phyloP scores from a whole-genome alignment of 2,329 filamentous ascomycete genomes.

The Arthrobotrys musiformis region DNA sequence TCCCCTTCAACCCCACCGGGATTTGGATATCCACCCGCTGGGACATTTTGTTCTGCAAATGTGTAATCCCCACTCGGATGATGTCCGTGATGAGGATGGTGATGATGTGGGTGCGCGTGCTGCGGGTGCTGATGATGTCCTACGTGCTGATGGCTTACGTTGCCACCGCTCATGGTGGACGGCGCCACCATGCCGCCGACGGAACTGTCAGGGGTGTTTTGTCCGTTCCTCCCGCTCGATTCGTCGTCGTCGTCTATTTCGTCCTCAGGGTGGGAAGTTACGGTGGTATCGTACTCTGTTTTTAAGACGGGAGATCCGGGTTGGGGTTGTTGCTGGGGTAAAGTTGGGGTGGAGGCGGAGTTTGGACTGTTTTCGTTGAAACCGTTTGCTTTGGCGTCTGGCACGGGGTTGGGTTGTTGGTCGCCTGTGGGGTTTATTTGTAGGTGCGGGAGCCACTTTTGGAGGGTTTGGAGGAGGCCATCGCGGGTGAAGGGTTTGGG shows the following conservation, averaged over 20 bases:
- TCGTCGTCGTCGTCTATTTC: slow-evolving; percentile 28
- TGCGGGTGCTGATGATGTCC: not conserved
- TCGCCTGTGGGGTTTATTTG: slow-evolving; percentile 75
- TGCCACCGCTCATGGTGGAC: not conserved
- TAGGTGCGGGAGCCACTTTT: slow-evolving; percentile 76
- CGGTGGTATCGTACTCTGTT: slow-evolving; percentile 44
- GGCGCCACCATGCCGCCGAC: slow-evolving; percentile 27
- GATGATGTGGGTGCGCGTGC: too few species aligned
- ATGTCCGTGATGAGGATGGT: slow-evolving; percentile 16
- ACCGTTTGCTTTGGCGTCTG: slow-evolving; percentile 61
- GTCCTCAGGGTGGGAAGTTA: slow-evolving; percentile 27
- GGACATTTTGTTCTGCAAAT: slow-evolving; percentile 14
- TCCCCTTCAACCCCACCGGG: slow-evolving; percentile 19
- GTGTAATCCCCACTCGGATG: slow-evolving; percentile 36
- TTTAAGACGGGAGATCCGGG: slow-evolving; percentile 32
- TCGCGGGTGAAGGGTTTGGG: slow-evolving; percentile 96
- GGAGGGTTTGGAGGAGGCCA: slow-evolving; percentile 83
- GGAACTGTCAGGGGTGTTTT: slow-evolving; percentile 42
- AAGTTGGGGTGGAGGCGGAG: not conserved
- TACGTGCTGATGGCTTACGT: slow-evolving; percentile 13
- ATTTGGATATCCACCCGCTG: not conserved
- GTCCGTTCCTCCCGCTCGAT: not conserved
- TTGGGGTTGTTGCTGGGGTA: slow-evolving; percentile 10
- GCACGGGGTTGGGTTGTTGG: not conserved
- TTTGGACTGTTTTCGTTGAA: not conserved